Conservation (phyloP, 192 early-diverging fungal species). For the Pilaira anomala region DNA sequence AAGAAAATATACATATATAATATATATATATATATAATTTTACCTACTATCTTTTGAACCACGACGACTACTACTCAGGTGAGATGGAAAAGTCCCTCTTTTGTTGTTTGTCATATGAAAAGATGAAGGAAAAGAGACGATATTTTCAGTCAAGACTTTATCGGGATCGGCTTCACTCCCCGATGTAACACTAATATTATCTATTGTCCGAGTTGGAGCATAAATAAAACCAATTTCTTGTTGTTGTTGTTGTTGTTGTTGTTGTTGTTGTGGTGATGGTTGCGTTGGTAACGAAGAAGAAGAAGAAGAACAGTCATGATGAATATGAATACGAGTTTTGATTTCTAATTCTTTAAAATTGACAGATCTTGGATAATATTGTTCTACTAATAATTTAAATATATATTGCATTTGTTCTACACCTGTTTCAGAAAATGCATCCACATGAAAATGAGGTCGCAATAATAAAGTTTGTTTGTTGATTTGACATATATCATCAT, state of each 20-base stretch:
- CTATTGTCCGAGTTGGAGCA: conserved; percentile 2
- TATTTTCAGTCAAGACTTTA: neutral
- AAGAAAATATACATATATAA: neutral
- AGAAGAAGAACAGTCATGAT: neutral
- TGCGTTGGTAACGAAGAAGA: too few species aligned
- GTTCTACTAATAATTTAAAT: neutral
- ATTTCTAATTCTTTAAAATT: neutral
- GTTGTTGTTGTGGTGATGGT: too few species aligned
- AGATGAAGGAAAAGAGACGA: neutral
- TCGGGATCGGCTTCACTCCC: conserved; percentile 11
- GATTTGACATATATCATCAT: neutral
- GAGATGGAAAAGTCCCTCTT: too few species aligned
- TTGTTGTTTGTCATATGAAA: too few species aligned
- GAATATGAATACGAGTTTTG: neutral
- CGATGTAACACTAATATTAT: conserved; percentile 3
- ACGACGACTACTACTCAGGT: conserved; percentile 1
- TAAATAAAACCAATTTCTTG: neutral
- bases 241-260: too few species aligned
- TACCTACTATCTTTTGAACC: conserved; percentile 27
- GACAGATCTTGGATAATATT: neutral
- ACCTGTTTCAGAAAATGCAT: conserved; percentile 6
- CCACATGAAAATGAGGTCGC: neutral
- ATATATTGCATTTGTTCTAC: conserved; percentile 2
- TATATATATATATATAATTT: neutral
- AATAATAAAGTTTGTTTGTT: conserved; percentile 1